Evolutionary conservation across 805 yeast species (phyloP).

Genomic region (Kluyveromyces wickerhamii): DNA sequence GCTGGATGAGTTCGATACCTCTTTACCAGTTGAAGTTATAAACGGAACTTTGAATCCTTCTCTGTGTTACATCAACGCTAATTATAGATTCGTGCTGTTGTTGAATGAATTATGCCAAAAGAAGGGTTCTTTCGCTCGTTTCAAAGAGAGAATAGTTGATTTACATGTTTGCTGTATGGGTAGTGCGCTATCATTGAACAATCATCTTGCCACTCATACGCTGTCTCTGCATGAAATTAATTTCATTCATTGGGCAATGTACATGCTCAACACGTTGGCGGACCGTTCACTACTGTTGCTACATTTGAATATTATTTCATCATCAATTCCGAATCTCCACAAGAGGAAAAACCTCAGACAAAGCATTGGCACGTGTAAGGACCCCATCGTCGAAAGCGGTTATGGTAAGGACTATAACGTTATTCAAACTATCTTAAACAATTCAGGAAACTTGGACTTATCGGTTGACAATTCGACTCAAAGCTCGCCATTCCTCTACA

Average conservation of each 20-base stretch:
- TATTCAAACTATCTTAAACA: constrained; percentile 11
- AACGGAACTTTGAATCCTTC: constrained; percentile 36
- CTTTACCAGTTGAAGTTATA: constrained; percentile 41
- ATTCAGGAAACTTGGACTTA: constrained; percentile 10
- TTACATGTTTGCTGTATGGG: constrained; percentile 43
- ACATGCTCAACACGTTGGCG: constrained; percentile 43
- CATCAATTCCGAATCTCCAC: constrained; percentile 10
- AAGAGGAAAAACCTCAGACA: constrained; percentile 7
- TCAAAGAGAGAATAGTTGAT: constrained; percentile 42
- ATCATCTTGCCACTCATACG: constrained; percentile 28
- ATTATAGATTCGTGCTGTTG: constrained; percentile 43
- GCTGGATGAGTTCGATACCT: constrained; percentile 47
- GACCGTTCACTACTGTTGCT: constrained; percentile 43
- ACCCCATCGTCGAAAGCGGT: constrained; percentile 10
- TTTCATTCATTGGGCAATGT: constrained; percentile 40
- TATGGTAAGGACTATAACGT: constrained; percentile 9
- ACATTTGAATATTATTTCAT: constrained; percentile 31
- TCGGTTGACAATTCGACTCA: neutral
- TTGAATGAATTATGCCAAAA: constrained; percentile 44
- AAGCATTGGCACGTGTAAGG: constrained; percentile 1
- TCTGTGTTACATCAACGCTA: constrained; percentile 44
- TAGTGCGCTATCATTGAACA: constrained; percentile 37
- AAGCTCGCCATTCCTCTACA: constrained; percentile 25
- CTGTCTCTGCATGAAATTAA: constrained; percentile 24
- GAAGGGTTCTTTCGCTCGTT: constrained; percentile 40